phyloP scores from a whole-genome alignment of 805 yeast species.

The Cyberlindnera nakhonratchasimensis region DNA sequence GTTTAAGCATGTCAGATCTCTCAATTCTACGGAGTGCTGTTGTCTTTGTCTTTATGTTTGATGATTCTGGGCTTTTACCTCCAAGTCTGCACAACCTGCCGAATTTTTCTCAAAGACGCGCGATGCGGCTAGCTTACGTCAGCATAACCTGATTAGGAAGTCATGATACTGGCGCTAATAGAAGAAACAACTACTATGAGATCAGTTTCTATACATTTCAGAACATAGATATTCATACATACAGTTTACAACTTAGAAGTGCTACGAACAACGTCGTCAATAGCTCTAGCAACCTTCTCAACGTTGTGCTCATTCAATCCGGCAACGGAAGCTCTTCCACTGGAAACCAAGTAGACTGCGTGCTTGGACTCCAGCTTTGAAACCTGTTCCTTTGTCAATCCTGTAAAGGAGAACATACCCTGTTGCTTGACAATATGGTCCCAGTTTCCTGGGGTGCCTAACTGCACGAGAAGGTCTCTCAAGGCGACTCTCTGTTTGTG shows the following conservation, averaged over 20 bases:
- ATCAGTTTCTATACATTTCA: too few species aligned
- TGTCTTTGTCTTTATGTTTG: not conserved
- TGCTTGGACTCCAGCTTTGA: constrained; percentile 69
- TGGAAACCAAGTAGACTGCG: constrained; percentile 74
- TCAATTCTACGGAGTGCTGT: too few species aligned
- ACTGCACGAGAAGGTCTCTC: constrained; percentile 53
- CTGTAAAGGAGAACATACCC: constrained; percentile 97
- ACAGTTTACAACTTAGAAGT: constrained; percentile 19
- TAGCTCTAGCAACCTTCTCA: constrained; percentile 71
- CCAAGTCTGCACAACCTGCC: not conserved
- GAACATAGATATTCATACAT: not conserved
- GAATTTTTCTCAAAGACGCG: not conserved
- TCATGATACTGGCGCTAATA: not conserved
- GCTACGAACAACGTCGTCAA: constrained; percentile 67
- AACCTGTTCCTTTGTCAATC: constrained; percentile 74
- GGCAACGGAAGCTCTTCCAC: constrained; percentile 92
- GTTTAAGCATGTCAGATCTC: constrained; percentile 40
- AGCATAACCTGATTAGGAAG: not conserved
- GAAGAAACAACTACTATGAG: not conserved
- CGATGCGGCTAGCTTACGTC: not conserved
- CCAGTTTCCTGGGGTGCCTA: constrained; percentile 89
- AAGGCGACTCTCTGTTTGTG: constrained; percentile 70
- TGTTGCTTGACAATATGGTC: constrained; percentile 85
- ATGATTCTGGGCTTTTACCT: too few species aligned
- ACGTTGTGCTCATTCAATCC: constrained; percentile 83